A percentile compares a stretch with the other conserved stretches of the same genome.
phyloP scores from a whole-genome alignment of 2,329 filamentous ascomycete species.

The Pezicula rhizophila region DNA sequence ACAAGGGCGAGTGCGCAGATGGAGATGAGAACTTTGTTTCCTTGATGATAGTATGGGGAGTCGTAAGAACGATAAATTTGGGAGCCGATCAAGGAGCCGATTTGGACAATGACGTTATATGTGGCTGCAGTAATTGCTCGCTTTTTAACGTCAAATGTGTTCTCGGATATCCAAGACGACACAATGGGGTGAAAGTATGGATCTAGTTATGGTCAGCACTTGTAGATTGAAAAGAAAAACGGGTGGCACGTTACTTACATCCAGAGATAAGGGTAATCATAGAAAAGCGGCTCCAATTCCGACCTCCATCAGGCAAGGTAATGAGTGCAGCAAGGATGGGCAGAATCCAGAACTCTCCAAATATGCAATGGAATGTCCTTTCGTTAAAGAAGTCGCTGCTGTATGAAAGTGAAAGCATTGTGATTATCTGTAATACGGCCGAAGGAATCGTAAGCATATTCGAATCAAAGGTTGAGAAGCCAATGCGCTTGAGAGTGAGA shows the following conservation, averaged over 20 bases:
- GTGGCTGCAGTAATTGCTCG: conserved; percentile 41
- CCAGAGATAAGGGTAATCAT: conserved; percentile 47
- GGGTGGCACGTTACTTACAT: conserved; percentile 15
- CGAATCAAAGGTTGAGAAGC: conserved; percentile 51
- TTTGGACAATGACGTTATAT: conserved; percentile 42
- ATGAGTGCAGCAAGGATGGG: conserved; percentile 45
- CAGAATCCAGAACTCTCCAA: conserved; percentile 47
- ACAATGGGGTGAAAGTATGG: conserved; percentile 54
- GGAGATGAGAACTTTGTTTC: conserved; percentile 43
- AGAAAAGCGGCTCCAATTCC: conserved; percentile 46
- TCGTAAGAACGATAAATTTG: conserved; percentile 48
- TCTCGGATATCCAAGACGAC: conserved; percentile 43
- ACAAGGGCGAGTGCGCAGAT: conserved; percentile 43
- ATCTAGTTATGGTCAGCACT: conserved; percentile 16
- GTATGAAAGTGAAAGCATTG: conserved; percentile 47
- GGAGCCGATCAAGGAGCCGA: conserved; percentile 33
- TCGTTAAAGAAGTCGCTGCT: conserved; percentile 50
- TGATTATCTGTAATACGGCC: conserved; percentile 49
- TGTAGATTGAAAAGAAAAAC: background rate
- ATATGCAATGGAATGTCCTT: conserved; percentile 45
- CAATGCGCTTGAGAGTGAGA: conserved; percentile 48
- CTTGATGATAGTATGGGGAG: conserved; percentile 45
- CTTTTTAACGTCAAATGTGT: conserved; percentile 44
- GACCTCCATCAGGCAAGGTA: conserved; percentile 39
- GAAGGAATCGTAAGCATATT: conserved; percentile 60